Base-by-base conservation (phyloP, 139 green algal species). In the Edaphochlamys debaryana region DNA sequence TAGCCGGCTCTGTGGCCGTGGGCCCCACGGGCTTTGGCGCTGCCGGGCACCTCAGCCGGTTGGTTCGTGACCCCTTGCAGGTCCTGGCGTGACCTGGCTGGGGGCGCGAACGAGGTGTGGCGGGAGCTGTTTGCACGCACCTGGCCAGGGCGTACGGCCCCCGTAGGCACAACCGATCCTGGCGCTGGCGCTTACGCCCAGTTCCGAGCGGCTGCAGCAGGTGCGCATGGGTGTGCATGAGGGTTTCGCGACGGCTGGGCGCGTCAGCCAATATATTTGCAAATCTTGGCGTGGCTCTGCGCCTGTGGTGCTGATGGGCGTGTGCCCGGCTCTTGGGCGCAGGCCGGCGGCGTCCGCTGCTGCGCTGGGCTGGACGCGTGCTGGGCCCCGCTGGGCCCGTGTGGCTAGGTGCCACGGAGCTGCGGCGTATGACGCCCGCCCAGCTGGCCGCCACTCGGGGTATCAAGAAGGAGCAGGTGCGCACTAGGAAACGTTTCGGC, bases 21-120 rank as follows among this genome's bases (percentile, higher is more conserved):
- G 45, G 11, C 45, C 11, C 45, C 13, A 13, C 45, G 45, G 45
- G 45, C 45, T 22, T n/a, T n/a, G n/a, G n/a, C n/a, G 45, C 45
- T 54, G 45, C 45, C 45, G 45, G 45, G 45, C 45, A 13, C 45
- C 9, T 54, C 45, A 13, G 45, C 45, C 45, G 45, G 45, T 54
- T 54, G 45, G 45, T 13, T 54, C 45, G 45, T 54, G 45, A 54
- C 45, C 45, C 13, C 11, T 54, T 13, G 22, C 74, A 81, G 74
- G 41, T 72, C 36, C 29, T 81, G 74, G 74, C 60, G 74, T 30
- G 74, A 81, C 41, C 42, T 71, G 8, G 38, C 74, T 11, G 60
- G 60, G 7, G 29, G 40, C 41, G 74, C 74, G 11, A 60, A 81
- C 19, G 32, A 41, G 0, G 40, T 45, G 6, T 81, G 74, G 74